A percentile compares a stretch with the other conserved stretches of the same genome.
Evolutionary conservation across 2,329 filamentous ascomycete genomes (phyloP).

Genomic region (Microsporum canis): DNA sequence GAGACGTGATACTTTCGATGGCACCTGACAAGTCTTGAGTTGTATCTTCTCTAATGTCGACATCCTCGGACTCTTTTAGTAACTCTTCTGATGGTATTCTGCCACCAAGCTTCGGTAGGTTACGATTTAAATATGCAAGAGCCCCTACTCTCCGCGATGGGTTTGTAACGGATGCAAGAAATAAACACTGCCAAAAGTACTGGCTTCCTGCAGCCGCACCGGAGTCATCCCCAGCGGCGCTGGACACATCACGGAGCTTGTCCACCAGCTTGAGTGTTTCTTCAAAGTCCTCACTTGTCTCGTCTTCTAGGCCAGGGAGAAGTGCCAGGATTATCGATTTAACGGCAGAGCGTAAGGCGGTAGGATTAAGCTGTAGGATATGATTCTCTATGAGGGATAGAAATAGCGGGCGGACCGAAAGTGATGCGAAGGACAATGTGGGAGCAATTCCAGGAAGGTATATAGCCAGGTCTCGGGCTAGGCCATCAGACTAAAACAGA

Average conservation of each 20-base stretch:
- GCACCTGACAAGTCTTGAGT: slow-evolving; percentile 25
- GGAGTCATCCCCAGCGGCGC: slow-evolving; percentile 38
- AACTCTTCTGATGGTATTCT: slow-evolving; percentile 15
- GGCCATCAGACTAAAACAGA: slow-evolving; percentile 47
- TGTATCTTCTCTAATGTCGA: slow-evolving; percentile 15
- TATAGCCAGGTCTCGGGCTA: slow-evolving; percentile 70
- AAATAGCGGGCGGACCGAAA: slow-evolving; percentile 77
- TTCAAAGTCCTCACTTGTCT: slow-evolving; percentile 95
- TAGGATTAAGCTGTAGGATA: slow-evolving; percentile 59
- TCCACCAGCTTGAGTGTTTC: slow-evolving; percentile 69
- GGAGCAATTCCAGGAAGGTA: slow-evolving; percentile 84
- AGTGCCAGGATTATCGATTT: slow-evolving; percentile 85
- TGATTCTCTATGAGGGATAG: slow-evolving; percentile 73
- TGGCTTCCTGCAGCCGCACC: slow-evolving; percentile 50
- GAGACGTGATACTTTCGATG: slow-evolving; percentile 45
- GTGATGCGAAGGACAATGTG: slow-evolving; percentile 85
- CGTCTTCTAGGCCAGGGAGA: slow-evolving; percentile 84
- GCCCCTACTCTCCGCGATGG: slow-evolving; percentile 73
- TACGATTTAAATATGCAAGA: slow-evolving; percentile 70
- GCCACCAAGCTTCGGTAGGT: slow-evolving; percentile 58
- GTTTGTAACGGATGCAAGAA: slow-evolving; percentile 84
- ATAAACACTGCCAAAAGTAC: slow-evolving; percentile 98
- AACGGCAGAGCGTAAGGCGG: slow-evolving; percentile 69
- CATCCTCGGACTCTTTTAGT: slow-evolving; percentile 13
- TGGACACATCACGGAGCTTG: slow-evolving; percentile 50